A percentile compares a stretch with the other conserved stretches of the same genome.
Conservation (phyloP, 495 filamentous ascomycete genomes). For the Xylaria bambusicola region DNA sequence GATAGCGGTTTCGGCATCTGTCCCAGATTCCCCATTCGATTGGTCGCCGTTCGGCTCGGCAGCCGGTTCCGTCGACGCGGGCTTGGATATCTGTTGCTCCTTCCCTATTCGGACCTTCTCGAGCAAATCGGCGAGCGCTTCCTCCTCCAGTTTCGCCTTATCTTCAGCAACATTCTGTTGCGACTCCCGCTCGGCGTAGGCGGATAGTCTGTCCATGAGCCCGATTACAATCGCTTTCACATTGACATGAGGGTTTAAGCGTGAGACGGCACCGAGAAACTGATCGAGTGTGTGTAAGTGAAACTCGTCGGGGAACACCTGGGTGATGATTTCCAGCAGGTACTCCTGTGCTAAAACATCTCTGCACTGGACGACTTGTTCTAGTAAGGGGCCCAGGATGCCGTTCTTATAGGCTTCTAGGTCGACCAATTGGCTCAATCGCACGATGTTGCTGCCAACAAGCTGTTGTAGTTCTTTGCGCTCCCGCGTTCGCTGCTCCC, state of each 20-base stretch:
- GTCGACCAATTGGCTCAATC: conserved; percentile 94
- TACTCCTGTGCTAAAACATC: conserved; percentile 98
- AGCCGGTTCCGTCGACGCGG: conserved; percentile 20
- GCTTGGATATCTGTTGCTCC: conserved; percentile 44
- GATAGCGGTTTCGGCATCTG: conserved; percentile 38
- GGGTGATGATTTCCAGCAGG: conserved; percentile 94
- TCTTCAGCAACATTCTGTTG: conserved; percentile 72
- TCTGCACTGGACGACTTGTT: conserved; percentile 96
- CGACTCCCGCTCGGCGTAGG: conserved; percentile 86
- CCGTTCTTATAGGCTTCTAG: conserved; percentile 88
- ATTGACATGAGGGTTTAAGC: conserved; percentile 93
- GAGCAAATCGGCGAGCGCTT: conserved; percentile 73
- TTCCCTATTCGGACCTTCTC: conserved; percentile 75
- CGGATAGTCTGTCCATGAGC: conserved; percentile 92
- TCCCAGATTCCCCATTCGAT: conserved; percentile 30
- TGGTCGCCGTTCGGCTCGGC: conserved; percentile 35
- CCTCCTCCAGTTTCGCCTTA: conserved; percentile 74
- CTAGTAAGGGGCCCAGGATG: conserved; percentile 84
- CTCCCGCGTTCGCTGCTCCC: conserved; percentile 90
- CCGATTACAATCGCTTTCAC: conserved; percentile 98
- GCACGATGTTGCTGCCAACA: conserved; percentile 92
- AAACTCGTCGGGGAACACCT: conserved; percentile 98
- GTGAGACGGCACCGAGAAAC: conserved; percentile 84
- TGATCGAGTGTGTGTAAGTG: conserved; percentile 95
- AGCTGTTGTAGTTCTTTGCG: conserved; percentile 91